A percentile compares a stretch with the other conserved stretches of the same genome.
These are phyloP conservation scores for Leonotis leonurus DNA, from an alignment of 257 asterid species.

Conservation along the genomic window DNA sequence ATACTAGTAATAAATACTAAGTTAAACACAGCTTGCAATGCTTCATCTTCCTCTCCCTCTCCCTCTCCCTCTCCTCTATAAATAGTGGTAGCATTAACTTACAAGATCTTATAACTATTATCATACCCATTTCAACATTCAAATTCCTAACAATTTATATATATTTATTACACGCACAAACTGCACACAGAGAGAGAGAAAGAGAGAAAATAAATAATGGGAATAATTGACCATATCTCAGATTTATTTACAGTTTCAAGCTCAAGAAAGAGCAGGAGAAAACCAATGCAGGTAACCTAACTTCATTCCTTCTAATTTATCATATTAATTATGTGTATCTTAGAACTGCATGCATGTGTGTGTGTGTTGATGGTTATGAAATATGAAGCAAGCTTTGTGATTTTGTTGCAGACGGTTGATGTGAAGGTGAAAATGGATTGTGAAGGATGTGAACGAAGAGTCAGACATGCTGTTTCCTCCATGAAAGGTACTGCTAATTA, in stretches of 20 bases:
- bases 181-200: neutral
- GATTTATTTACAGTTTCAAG: neutral
- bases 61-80: neutral
- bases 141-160: neutral
- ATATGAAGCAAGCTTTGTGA: no score
- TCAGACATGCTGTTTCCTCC: constrained; percentile 5
- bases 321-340: no score
- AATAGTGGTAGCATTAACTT: neutral
- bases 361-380: neutral
- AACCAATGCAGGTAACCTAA: neutral
- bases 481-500: constrained; percentile 7
- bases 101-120: no score
- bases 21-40: no score
- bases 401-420: neutral
- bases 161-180: no score
- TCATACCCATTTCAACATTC: neutral
- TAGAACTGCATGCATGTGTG: neutral
- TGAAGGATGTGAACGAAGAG: constrained; percentile 12
- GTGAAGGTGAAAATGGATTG: constrained; percentile 9
- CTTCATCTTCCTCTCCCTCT: no score
- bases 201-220: neutral
- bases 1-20: no score
- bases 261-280: neutral
- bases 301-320: no score
- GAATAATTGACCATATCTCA: constrained; percentile 1